Evolutionary conservation across 2,329 filamentous ascomycete species (phyloP).

Genomic region (Colletotrichum cuscutae): DNA sequence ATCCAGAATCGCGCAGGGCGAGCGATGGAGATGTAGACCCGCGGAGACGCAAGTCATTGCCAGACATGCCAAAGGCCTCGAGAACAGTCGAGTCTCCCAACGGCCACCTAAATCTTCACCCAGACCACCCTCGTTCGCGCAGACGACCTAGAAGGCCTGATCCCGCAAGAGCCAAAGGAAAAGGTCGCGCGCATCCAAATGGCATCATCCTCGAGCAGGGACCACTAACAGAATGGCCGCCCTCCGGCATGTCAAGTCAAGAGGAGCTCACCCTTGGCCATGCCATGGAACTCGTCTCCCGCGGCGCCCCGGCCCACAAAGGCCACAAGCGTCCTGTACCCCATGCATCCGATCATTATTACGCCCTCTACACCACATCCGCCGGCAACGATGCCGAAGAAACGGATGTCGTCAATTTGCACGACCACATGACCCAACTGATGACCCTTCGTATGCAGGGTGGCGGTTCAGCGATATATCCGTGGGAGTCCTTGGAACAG

Average conservation of each 20-base stretch:
- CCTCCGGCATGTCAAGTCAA: conserved; percentile 57
- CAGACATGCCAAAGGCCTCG: conserved; percentile 14
- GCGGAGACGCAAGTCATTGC: conserved; percentile 38
- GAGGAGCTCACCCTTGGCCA: conserved; percentile 63
- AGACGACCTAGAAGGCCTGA: conserved; percentile 55
- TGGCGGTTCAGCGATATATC: conserved; percentile 53
- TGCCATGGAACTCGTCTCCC: conserved; percentile 67
- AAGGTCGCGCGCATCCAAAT: conserved; percentile 48
- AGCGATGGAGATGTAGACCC: conserved; percentile 47
- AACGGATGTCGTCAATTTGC: conserved; percentile 60
- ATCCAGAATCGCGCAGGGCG: conserved; percentile 43
- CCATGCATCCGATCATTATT: conserved; percentile 66
- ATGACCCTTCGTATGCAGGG: conserved; percentile 64
- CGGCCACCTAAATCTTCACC: conserved; percentile 1
- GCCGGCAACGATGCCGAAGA: conserved; percentile 56
- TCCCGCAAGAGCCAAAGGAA: conserved; percentile 49
- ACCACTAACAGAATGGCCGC: conserved; percentile 67
- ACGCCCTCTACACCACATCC: conserved; percentile 64
- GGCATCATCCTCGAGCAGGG: conserved; percentile 42
- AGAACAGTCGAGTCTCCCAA: conserved; percentile 30
- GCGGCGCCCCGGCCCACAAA: conserved; percentile 66
- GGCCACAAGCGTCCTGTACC: conserved; percentile 65
- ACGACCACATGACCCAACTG: conserved; percentile 67
- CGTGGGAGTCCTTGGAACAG: conserved; percentile 80
- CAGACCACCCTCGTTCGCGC: conserved; percentile 43